phyloP scores from a whole-genome alignment of 108 stramenopile genomes.

The Epithemia pelagica region DNA sequence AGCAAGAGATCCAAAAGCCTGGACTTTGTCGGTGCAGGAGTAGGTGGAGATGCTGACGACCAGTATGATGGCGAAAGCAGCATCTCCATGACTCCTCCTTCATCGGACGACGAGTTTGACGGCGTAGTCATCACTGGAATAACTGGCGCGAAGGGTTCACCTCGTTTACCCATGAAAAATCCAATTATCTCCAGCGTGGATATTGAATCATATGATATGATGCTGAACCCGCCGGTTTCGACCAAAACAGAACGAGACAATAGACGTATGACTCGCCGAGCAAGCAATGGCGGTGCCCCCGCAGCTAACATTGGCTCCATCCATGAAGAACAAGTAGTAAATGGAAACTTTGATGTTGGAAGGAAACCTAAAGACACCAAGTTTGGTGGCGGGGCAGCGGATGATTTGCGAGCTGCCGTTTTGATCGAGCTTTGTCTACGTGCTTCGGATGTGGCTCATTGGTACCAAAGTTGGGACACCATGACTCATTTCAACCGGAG shows the following conservation, averaged over 20 bases:
- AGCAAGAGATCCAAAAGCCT: not conserved
- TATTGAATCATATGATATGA: not conserved
- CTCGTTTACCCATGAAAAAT: not conserved
- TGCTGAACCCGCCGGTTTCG: not conserved
- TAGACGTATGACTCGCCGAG: constrained; percentile 8
- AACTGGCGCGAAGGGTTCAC: not conserved
- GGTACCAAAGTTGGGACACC: constrained; percentile 32
- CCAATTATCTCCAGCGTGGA: too few species aligned
- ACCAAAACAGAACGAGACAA: not conserved
- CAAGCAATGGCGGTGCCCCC: constrained; percentile 4
- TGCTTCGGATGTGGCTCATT: constrained; percentile 33
- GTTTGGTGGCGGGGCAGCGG: constrained; percentile 14
- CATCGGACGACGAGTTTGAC: constrained; percentile 14
- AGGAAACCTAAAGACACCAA: not conserved
- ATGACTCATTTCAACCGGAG: constrained; percentile 25
- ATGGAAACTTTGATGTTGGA: not conserved
- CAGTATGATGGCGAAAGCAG: constrained; percentile 3
- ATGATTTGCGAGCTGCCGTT: constrained; percentile 38
- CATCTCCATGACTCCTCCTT: constrained; percentile 12
- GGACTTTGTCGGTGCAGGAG: not conserved
- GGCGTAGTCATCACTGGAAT: constrained; percentile 1
- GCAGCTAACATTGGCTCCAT: constrained; percentile 5
- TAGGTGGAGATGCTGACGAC: not conserved
- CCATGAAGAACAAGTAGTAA: not conserved
- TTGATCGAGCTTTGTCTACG: constrained; percentile 32